These are phyloP conservation scores for Candida peoriensis DNA, from an alignment of 805 yeast genomes.

Conservation along the genomic window DNA sequence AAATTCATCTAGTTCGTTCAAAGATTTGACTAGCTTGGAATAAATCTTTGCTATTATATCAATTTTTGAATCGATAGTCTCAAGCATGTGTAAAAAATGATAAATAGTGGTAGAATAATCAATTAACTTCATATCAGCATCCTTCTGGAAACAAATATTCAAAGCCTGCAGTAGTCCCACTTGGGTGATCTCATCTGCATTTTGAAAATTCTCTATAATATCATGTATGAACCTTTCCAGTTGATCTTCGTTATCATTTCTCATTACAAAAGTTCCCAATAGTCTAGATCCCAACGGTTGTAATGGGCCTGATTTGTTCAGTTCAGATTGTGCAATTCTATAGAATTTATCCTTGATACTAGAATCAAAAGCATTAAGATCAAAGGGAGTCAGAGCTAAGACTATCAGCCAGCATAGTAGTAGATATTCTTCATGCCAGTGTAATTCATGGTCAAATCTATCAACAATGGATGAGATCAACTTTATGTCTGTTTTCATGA, in stretches of 20 bases:
- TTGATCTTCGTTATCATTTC: constrained; percentile 18
- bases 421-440: constrained; percentile 46
- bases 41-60: constrained; percentile 20
- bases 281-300: constrained; percentile 26
- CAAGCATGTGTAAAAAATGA: neutral
- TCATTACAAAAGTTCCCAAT: constrained; percentile 26
- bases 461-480: constrained; percentile 36
- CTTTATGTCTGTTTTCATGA: constrained; percentile 56
- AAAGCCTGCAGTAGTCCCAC: constrained; percentile 14
- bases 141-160: constrained; percentile 21
- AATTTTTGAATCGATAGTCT: constrained; percentile 5
- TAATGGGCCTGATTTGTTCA: constrained; percentile 40
- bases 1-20: constrained; percentile 10
- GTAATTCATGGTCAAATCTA: constrained; percentile 15
- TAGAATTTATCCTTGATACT: constrained; percentile 30
- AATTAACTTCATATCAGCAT: constrained; percentile 7
- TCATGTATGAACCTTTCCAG: constrained; percentile 10
- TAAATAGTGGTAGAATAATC: neutral
- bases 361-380: constrained; percentile 37
- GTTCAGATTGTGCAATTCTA: constrained; percentile 26
- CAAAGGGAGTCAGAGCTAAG: constrained; percentile 70
- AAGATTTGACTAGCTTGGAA: constrained; percentile 18
- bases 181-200: constrained; percentile 1
- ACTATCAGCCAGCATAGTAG: constrained; percentile 69
- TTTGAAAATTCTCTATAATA: constrained; percentile 10